These are phyloP conservation scores for Mucor indicus DNA, from an alignment of 371 early-diverging fungal genomes.

Conservation along the genomic window DNA sequence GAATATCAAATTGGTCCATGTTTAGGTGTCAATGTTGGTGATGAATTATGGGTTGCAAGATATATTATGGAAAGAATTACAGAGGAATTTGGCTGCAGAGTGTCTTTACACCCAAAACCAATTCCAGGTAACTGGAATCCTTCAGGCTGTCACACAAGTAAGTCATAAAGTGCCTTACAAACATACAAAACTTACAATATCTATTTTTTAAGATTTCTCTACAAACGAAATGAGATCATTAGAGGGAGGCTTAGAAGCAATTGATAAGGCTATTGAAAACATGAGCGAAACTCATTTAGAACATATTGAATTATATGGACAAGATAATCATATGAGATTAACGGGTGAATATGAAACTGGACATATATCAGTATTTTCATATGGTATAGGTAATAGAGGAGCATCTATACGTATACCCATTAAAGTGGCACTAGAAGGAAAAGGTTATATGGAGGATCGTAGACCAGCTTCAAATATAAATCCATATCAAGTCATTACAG, in stretches of 20 bases:
- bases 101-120: constrained; percentile 51
- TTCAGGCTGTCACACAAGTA: constrained; percentile 45
- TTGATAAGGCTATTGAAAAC: constrained; percentile 48
- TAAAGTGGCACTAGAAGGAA: constrained; percentile 39
- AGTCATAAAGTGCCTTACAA: too few relatives aligned
- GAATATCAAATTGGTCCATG: constrained; percentile 56
- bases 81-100: constrained; percentile 48
- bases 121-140: constrained; percentile 53
- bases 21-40: constrained; percentile 44
- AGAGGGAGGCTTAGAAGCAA: constrained; percentile 41
- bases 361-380: constrained; percentile 45
- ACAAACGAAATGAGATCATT: constrained; percentile 46
- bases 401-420: constrained; percentile 54
- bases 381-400: constrained; percentile 50
- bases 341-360: constrained; percentile 54
- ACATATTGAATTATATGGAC: constrained; percentile 52
- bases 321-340: constrained; percentile 47
- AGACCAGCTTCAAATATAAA: constrained; percentile 56
- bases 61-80: constrained; percentile 46
- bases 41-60: constrained; percentile 49
- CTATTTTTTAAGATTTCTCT: constrained; percentile 31
- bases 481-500: constrained; percentile 45
- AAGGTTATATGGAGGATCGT: constrained; percentile 50
- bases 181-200: not conserved
- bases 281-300: constrained; percentile 38